These are phyloP conservation scores for Stipa capillata DNA, from an alignment of 176 grass and related monocot genomes.

Conservation along the genomic window DNA sequence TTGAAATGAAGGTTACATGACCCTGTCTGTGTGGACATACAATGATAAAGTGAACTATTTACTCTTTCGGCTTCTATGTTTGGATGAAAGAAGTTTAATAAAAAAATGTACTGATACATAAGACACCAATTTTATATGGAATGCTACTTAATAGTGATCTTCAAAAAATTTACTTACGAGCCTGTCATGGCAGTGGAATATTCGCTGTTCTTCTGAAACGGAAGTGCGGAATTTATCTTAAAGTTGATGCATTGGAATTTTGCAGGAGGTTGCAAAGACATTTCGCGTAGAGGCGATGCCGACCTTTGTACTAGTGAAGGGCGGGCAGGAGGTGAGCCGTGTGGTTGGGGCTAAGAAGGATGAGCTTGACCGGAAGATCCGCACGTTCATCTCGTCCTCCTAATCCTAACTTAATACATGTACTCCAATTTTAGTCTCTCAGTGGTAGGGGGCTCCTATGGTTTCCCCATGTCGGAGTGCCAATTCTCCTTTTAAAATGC, in stretches of 20 bases:
- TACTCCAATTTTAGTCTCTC: background rate
- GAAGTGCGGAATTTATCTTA: background rate
- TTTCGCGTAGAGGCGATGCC: constrained; percentile 70
- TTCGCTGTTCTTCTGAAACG: background rate
- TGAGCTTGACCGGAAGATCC: constrained; percentile 67
- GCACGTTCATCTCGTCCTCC: constrained; percentile 17
- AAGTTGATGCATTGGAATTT: background rate
- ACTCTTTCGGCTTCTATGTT: background rate
- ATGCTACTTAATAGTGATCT: too few species aligned
- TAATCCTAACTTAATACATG: constrained; percentile 1
- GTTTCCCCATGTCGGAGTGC: background rate
- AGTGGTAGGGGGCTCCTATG: background rate
- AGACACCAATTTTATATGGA: too few species aligned
- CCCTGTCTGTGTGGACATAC: background rate
- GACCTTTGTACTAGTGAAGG: constrained; percentile 52
- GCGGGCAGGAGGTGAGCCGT: constrained; percentile 39
- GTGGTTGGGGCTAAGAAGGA: constrained; percentile 67
- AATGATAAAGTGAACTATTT: background rate
- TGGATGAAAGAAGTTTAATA: background rate
- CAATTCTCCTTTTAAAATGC: background rate
- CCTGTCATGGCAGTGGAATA: background rate
- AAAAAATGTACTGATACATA: background rate
- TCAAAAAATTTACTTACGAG: too few species aligned
- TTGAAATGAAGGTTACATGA: background rate
- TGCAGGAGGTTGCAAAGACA: constrained; percentile 46